Conservation (phyloP, 2,329 filamentous ascomycete genomes). For the Onygena corvina region DNA sequence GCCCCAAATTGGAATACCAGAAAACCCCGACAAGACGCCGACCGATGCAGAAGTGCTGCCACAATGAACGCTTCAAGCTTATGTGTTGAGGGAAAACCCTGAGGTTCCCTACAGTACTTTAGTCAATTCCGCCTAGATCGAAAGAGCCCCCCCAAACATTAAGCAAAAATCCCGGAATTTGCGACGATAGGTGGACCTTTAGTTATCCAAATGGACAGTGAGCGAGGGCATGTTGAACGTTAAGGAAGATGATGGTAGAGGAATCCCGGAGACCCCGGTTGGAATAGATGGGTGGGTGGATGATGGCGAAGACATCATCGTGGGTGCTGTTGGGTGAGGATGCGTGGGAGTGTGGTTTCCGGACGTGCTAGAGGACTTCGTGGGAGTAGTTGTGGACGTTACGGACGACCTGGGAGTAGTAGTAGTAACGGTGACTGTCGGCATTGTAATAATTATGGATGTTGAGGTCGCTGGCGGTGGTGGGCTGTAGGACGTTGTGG, state of each 20-base stretch:
- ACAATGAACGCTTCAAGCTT: not conserved
- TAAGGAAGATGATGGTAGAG: not conserved
- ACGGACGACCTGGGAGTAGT: not conserved
- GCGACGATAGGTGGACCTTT: not conserved
- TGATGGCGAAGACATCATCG: not conserved
- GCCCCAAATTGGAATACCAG: not conserved
- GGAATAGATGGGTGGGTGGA: not conserved
- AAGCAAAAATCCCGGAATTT: not conserved
- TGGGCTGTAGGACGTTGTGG: conserved; percentile 4
- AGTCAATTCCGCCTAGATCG: too few relatives aligned
- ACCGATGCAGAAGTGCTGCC: not conserved
- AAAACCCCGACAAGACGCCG: not conserved
- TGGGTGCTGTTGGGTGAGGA: not conserved
- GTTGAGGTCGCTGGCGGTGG: not conserved
- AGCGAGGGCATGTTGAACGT: not conserved
- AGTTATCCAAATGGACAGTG: not conserved
- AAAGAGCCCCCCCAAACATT: too few relatives aligned
- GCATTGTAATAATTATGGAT: not conserved
- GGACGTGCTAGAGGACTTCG: not conserved
- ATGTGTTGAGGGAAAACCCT: not conserved
- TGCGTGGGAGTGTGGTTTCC: not conserved
- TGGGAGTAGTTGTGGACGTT: conserved; percentile 1
- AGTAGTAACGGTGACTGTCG: not conserved
- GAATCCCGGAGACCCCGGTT: not conserved
- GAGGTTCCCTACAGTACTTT: too few relatives aligned